A percentile compares a stretch with the other conserved stretches of the same genome.
Conservation (phyloP, 148 eudicot genomes). For the Rhododendron ovatum region DNA sequence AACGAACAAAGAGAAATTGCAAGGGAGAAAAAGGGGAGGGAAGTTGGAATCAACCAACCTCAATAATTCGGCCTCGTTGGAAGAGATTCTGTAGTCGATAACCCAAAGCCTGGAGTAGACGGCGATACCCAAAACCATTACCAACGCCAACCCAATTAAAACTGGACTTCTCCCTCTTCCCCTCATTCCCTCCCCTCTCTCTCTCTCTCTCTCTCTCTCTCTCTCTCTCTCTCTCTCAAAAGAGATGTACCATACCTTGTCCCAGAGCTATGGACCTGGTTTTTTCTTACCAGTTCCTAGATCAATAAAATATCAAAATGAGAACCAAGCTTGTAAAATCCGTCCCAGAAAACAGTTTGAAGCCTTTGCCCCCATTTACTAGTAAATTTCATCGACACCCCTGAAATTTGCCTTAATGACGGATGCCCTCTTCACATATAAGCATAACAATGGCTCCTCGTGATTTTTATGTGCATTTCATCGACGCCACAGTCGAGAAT, state of each 20-base stretch:
- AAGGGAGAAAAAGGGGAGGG: background rate
- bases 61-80: constrained; percentile 51
- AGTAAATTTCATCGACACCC: no score
- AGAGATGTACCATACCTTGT: background rate
- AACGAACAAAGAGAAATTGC: background rate
- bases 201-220: constrained; percentile 6
- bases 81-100: constrained; percentile 59
- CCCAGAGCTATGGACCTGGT: background rate
- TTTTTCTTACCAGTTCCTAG: background rate
- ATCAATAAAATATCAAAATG: background rate
- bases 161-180: constrained; percentile 25
- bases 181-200: constrained; percentile 27
- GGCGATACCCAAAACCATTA: constrained; percentile 49
- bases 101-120: constrained; percentile 76
- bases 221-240: background rate
- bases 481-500: no score
- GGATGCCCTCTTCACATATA: no score
- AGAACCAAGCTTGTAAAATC: background rate
- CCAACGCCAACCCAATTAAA: constrained; percentile 36
- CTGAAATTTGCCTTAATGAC: no score
- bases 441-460: no score
- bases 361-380: background rate
- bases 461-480: no score
- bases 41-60: constrained; percentile 33
- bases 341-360: background rate